Evolutionary conservation across 2,329 filamentous ascomycete genomes (phyloP), one percentile per base, ranked within the genome.

Genomic region (Fusarium tupiense): DNA sequence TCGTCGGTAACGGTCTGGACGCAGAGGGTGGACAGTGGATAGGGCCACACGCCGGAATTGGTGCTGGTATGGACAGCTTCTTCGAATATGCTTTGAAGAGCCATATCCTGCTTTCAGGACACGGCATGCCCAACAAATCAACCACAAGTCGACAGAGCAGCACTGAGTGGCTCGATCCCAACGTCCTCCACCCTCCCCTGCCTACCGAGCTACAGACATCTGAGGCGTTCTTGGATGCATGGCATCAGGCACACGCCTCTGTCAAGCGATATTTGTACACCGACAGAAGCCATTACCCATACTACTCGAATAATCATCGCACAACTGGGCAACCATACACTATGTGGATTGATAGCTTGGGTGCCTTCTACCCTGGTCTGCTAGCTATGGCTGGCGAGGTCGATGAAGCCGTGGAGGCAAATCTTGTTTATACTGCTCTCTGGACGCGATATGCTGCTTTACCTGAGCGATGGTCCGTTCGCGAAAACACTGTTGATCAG

Each of bases 41-140:
- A 40, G 93, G 93, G 14, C 89, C 93, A 5, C 95, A 94, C 81
- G 92, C 96, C n/a, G 96, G 96, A 37, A 97, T 99, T 76, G 96
- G 96, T 57, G 96, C 96, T 13, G 96, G 96, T 44, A 94, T 98
- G 79, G 96, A 99, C 84, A 98, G 95, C 83, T 99, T 99, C 84
- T 98, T 98, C 79, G 96, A 99, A 84, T 99, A 99, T 83, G 95
- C 96, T 8, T 88, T 98, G 78, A 99, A 99, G 83, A 95, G 95
- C 24, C 92, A 98, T 80, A 93, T 99, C 68, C 84, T 99, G 31
- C 89, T 98, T 29, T 98, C 96, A 5, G 94, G 94, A 3, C 90
- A 93, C 66, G 87, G 86, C 20, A 81, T 87, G 69, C 89, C 89
- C 7, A 91, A 91, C 72, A 66, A 73, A 10, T 81, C 83, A 8